Conservation (phyloP, 495 filamentous ascomycete genomes). For the Glonium stellatum region DNA sequence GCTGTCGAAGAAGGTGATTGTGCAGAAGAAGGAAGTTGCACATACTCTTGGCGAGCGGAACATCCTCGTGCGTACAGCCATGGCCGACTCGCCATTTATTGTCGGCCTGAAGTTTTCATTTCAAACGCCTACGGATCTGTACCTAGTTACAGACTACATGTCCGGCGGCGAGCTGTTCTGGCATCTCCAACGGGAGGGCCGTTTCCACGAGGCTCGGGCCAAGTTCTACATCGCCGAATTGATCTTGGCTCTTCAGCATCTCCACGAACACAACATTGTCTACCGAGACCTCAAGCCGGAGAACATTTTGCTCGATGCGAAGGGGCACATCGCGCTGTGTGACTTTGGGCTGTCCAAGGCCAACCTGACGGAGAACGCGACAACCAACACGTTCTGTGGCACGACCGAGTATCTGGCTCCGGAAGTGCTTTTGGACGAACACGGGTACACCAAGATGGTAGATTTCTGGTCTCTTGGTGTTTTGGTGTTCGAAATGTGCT, state of each 20-base stretch:
- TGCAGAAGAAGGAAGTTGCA: constrained; percentile 98
- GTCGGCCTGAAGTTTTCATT: constrained; percentile 98
- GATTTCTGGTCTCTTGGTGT: constrained; percentile 99
- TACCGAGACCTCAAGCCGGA: constrained; percentile 89
- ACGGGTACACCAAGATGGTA: constrained; percentile 99
- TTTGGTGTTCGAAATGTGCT: constrained; percentile 98
- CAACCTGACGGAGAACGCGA: constrained; percentile 89
- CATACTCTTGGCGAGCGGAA: constrained; percentile 96
- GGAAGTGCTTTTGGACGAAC: constrained; percentile 89
- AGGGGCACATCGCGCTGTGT: constrained; percentile 78
- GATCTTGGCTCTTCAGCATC: constrained; percentile 88
- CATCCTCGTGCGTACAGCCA: constrained; percentile 92
- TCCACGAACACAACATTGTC: constrained; percentile 95
- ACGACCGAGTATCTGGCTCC: constrained; percentile 97
- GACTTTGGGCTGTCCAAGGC: constrained; percentile 95
- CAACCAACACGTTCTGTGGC: constrained; percentile 97
- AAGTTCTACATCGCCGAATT: constrained; percentile 99
- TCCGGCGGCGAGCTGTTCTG: constrained; percentile 97
- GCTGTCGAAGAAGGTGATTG: constrained; percentile 97
- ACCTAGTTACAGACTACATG: constrained; percentile 99
- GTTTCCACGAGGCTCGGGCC: constrained; percentile 87
- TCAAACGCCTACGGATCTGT: constrained; percentile 92
- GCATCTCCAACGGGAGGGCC: constrained; percentile 96
- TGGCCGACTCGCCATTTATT: constrained; percentile 93
- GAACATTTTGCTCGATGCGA: constrained; percentile 77